phyloP scores from a whole-genome alignment of 257 asterid species.

The Henckelia pumila region DNA sequence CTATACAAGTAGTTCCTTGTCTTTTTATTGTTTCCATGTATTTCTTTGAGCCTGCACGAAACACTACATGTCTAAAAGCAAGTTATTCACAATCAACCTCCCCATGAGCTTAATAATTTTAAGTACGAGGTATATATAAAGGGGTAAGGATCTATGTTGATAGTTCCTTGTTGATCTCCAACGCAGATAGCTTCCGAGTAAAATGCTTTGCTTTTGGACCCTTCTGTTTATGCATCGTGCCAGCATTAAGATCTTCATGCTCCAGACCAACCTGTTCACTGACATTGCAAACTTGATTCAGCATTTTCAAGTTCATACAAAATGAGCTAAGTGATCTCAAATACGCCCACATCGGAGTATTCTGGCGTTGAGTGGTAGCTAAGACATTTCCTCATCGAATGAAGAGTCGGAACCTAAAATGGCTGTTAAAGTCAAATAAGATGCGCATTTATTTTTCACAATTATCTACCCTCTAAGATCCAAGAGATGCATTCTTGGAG shows the following conservation, averaged over 20 bases:
- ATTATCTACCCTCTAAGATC: constrained; percentile 53
- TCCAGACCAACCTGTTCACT: background rate
- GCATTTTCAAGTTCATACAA: constrained; percentile 1
- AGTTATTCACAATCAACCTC: constrained; percentile 5
- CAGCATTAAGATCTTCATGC: background rate
- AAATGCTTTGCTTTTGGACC: background rate
- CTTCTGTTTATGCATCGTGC: background rate
- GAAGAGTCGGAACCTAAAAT: background rate
- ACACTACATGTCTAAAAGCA: background rate
- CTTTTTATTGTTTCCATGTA: background rate
- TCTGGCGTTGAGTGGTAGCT: background rate
- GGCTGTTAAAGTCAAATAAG: background rate
- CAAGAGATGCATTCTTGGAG: constrained; percentile 76
- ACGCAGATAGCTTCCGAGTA: background rate
- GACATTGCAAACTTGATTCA: background rate
- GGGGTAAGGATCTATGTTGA: background rate
- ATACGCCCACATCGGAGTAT: background rate
- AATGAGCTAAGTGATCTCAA: background rate
- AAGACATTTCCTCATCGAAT: background rate
- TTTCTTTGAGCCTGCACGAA: background rate
- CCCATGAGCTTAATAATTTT: background rate
- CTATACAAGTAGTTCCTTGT: background rate
- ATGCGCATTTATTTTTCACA: constrained; percentile 6
- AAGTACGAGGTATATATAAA: background rate
- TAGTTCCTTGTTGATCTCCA: background rate